Conservation (phyloP, 306 rosid genomes). For the barrel medic (Medicago truncatula) region DNA sequence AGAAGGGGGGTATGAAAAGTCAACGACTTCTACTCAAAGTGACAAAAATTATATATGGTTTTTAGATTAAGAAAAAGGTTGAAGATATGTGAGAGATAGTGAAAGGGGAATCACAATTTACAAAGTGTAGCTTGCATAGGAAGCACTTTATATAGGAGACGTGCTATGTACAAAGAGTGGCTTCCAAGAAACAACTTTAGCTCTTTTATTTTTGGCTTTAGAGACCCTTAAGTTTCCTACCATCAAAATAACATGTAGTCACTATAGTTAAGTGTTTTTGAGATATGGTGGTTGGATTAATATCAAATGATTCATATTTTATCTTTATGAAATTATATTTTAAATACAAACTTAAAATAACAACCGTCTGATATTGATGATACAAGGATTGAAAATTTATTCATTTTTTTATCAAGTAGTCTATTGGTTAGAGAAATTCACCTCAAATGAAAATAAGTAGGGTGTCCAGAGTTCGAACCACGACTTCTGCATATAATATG, state of each 20-base stretch:
- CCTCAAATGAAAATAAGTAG: too few relatives aligned
- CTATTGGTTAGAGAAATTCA: too few relatives aligned
- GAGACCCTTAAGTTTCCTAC: conserved; percentile 18
- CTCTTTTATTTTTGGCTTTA: conserved; percentile 37
- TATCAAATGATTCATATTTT: not conserved
- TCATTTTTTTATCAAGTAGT: too few relatives aligned
- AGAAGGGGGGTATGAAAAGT: conserved; percentile 13
- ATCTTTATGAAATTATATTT: not conserved
- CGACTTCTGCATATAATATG: too few relatives aligned
- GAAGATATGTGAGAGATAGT: conserved; percentile 32
- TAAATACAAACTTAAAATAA: not conserved
- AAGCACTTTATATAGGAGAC: conserved; percentile 54
- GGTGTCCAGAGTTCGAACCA: too few relatives aligned
- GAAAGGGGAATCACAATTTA: conserved; percentile 43
- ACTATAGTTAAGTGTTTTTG: too few relatives aligned
- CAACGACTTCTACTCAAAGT: not conserved
- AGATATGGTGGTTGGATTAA: not conserved
- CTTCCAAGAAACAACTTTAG: conserved; percentile 82
- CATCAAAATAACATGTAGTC: not conserved
- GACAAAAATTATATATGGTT: not conserved
- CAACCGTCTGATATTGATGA: not conserved
- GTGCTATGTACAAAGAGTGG: conserved; percentile 54
- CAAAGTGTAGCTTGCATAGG: conserved; percentile 52
- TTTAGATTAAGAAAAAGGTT: conserved; percentile 23
- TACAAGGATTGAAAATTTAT: too few relatives aligned